Percentiles rank a stretch among this genome's conserved stretches.
Conservation (phyloP, 495 filamentous ascomycete species). For the Podospora pseudocomata region DNA sequence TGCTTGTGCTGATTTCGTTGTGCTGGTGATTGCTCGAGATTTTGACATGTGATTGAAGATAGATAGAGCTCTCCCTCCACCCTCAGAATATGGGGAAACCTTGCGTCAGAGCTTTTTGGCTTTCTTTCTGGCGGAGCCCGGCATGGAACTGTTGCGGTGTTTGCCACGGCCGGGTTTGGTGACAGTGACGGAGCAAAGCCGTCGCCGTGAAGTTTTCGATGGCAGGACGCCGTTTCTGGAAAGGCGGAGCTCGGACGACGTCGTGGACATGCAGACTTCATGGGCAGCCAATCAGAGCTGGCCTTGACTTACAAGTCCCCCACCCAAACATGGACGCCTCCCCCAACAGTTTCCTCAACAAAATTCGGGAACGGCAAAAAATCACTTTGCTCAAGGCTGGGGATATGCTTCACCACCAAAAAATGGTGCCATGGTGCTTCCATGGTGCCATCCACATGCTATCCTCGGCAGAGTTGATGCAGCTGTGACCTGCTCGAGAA, state of each 20-base stretch:
- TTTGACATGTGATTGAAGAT: not conserved
- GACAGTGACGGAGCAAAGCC: not conserved
- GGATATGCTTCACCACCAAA: conserved; percentile 15
- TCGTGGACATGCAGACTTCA: conserved; percentile 7
- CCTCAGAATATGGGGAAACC: not conserved
- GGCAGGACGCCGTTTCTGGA: not conserved
- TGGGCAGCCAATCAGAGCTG: conserved; percentile 16
- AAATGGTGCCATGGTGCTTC: too few species aligned
- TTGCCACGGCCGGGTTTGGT: not conserved
- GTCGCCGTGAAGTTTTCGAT: not conserved
- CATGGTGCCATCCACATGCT: conserved; percentile 28
- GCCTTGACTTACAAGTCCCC: not conserved
- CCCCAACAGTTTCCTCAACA: conserved; percentile 41
- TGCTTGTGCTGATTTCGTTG: not conserved
- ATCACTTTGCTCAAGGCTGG: conserved; percentile 5
- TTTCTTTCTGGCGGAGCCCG: not conserved
- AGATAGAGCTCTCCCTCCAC: not conserved
- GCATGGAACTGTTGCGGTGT: not conserved
- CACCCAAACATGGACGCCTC: conserved; percentile 16
- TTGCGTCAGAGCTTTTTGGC: conserved; percentile 1
- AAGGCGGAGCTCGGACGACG: conserved; percentile 1
- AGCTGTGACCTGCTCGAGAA: not conserved
- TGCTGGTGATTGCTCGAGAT: not conserved
- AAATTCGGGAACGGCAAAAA: conserved; percentile 23
- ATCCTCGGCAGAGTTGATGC: conserved; percentile 22